Base-by-base conservation (phyloP, 352 stramenopile species). In the Globisporangium heterothallicum region DNA sequence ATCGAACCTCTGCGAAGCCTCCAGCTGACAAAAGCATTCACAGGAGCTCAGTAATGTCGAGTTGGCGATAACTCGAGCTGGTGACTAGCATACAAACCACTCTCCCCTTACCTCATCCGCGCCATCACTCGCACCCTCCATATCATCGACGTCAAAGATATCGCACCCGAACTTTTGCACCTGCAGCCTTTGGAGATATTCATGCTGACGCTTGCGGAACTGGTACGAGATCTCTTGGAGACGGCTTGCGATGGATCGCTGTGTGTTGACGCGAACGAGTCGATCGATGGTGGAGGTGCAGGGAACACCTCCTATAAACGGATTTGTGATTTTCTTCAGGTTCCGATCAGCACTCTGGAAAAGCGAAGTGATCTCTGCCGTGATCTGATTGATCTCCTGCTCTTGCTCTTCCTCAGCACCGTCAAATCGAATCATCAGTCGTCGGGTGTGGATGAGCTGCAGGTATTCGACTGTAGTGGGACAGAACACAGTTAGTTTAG, bases 391-490 rank as follows among this genome's bases (percentile, higher is more conserved):
- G 51, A 92, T 89, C 49, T 91, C 82, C 16, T 58, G 61, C n/a
- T 92, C 82, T 41, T 89, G 74, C 42, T 75, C 61, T 4, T 66
- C 63, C 49, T 92, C 82, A 0, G 72, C 66, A 35, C 85, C 64
- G 42, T 91, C 74, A 38, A 92, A 92, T 14, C 82, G 75, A 49
- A 92, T 86, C 82, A 92, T 91, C 7, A 92, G 68, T 9, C 82
- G 62, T 38, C 79, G 53, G 36, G 78, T 89, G 58, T 92, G 82
- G 21, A 92, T 51, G 41, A 89, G 61, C 56, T 91, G 77, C 27
- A 92, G 66, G 42, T 91, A 92, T 22, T 91, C 79, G 50, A 92
- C 82, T 92, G 29, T 9, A 46, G 18, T 21, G 7, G 19, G 38
- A 13, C 9, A 42, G 14, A 19, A 10, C 32, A 32, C 12, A 40